A percentile compares a stretch with the other conserved stretches of the same genome.
Conservation (phyloP, 352 stramenopile species). For the Pythium sp. region DNA sequence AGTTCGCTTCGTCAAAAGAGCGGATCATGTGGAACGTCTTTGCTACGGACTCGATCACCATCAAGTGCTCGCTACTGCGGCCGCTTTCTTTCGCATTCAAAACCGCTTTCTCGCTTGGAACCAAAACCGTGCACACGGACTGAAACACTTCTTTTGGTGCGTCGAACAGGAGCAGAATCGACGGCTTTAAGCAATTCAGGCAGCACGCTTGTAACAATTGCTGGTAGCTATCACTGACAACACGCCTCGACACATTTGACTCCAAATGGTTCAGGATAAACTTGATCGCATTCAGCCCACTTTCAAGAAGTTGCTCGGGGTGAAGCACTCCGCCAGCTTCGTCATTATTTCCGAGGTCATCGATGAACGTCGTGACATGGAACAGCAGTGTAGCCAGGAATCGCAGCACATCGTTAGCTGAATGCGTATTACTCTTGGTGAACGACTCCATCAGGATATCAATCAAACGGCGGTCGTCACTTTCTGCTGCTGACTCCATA, state of each 20-base stretch:
- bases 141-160: conserved; percentile 42
- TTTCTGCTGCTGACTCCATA: conserved; percentile 19
- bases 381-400: conserved; percentile 44
- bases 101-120: neutral
- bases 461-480: conserved; percentile 19
- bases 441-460: conserved; percentile 45
- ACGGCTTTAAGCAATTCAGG: conserved; percentile 41
- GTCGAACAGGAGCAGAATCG: conserved; percentile 57
- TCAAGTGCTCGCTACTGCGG: conserved; percentile 10
- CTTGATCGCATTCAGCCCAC: conserved; percentile 32
- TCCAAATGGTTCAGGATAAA: conserved; percentile 35
- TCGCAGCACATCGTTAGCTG: conserved; percentile 24
- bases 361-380: conserved; percentile 37
- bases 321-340: conserved; percentile 19
- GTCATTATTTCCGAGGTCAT: conserved; percentile 21
- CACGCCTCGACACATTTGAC: conserved; percentile 15
- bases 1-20: conserved; percentile 30
- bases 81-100: neutral
- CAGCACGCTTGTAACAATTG: conserved; percentile 37
- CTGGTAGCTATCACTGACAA: conserved; percentile 13
- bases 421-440: conserved; percentile 31
- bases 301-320: conserved; percentile 29
- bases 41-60: conserved; percentile 30
- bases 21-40: conserved; percentile 35
- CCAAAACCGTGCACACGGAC: conserved; percentile 22